Percentiles rank a stretch among this genome's conserved stretches.
These are phyloP conservation scores for Saccharomyces hybrid DNA, from an alignment of 1,139 yeast species.

Conservation along the genomic window DNA sequence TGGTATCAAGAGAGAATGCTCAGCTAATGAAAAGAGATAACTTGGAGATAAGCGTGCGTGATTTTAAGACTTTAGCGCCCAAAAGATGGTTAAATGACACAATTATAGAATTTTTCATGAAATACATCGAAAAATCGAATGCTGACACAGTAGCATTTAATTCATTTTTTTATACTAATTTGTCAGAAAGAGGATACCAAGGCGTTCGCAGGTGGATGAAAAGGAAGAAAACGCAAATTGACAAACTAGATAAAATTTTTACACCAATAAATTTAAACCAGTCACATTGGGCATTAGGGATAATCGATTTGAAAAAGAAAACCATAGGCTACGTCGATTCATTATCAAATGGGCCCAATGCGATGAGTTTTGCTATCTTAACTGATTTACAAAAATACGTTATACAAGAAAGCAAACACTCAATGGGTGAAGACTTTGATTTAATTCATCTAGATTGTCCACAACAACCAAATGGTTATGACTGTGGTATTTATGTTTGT, in stretches of 20 bases:
- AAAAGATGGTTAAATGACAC: conserved; percentile 86
- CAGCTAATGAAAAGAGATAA: conserved; percentile 38
- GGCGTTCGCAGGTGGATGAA: conserved; percentile 90
- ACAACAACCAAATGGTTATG: conserved; percentile 82
- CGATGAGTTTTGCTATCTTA: conserved; percentile 53
- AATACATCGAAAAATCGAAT: conserved; percentile 39
- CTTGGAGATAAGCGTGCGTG: conserved; percentile 59
- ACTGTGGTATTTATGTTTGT: conserved; percentile 93
- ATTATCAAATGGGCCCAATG: conserved; percentile 38
- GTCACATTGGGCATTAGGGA: conserved; percentile 90
- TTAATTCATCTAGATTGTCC: conserved; percentile 50
- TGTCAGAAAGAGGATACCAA: conserved; percentile 62
- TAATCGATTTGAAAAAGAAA: conserved; percentile 53
- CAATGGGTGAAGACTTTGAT: conserved; percentile 35
- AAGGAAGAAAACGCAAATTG: conserved; percentile 64
- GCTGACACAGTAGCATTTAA: conserved; percentile 60
- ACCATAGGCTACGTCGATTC: conserved; percentile 75
- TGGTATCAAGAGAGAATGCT: conserved; percentile 33
- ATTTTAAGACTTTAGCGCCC: conserved; percentile 62
- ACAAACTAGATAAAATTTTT: conserved; percentile 55
- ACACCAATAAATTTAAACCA: conserved; percentile 78
- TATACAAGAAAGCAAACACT: conserved; percentile 44
- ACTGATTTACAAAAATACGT: conserved; percentile 52
- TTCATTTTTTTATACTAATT: conserved; percentile 75
- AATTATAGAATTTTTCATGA: conserved; percentile 74